Conservation (phyloP, 2,329 filamentous ascomycete species). For the Cylindrodendrum hubeiense region DNA sequence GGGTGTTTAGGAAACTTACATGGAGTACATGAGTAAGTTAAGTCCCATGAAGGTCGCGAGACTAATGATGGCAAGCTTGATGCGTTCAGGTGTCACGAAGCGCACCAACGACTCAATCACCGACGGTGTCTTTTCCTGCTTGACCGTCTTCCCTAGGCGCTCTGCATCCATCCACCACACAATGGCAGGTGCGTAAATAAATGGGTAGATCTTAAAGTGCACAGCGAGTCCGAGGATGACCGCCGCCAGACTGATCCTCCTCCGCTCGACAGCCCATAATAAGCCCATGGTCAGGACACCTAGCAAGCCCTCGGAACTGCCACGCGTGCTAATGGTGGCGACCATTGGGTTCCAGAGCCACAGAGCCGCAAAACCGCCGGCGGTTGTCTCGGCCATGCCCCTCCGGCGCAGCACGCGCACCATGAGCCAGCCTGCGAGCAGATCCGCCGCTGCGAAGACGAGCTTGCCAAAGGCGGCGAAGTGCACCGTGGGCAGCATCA, state of each 20-base stretch:
- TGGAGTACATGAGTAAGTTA: slow-evolving; percentile 82
- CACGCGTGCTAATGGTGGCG: slow-evolving; percentile 93
- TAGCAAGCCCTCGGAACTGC: slow-evolving; percentile 91
- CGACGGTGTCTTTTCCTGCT: slow-evolving; percentile 29
- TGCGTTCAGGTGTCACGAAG: slow-evolving; percentile 67
- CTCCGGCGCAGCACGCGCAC: slow-evolving; percentile 53
- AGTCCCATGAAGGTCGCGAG: slow-evolving; percentile 79
- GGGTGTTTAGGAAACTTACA: slow-evolving; percentile 61
- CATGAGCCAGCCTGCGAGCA: slow-evolving; percentile 87
- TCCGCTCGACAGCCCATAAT: slow-evolving; percentile 82
- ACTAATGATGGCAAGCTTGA: slow-evolving; percentile 73
- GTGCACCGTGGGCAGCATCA: slow-evolving; percentile 80
- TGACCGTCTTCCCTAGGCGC: slow-evolving; percentile 48
- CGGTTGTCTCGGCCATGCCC: slow-evolving; percentile 63
- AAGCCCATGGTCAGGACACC: slow-evolving; percentile 86
- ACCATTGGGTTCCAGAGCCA: slow-evolving; percentile 99
- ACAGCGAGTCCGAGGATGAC: slow-evolving; percentile 84
- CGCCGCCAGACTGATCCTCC: slow-evolving; percentile 75
- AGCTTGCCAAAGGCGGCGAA: slow-evolving; percentile 90
- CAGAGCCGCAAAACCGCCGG: slow-evolving; percentile 83
- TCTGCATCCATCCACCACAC: slow-evolving; percentile 82
- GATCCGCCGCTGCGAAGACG: slow-evolving; percentile 85
- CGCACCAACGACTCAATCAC: slow-evolving; percentile 40
- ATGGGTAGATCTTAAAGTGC: slow-evolving; percentile 99
- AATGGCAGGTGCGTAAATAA: slow-evolving; percentile 89